Base-by-base conservation (phyloP, 176 grass and related monocot species). In the Triticum urartu region DNA sequence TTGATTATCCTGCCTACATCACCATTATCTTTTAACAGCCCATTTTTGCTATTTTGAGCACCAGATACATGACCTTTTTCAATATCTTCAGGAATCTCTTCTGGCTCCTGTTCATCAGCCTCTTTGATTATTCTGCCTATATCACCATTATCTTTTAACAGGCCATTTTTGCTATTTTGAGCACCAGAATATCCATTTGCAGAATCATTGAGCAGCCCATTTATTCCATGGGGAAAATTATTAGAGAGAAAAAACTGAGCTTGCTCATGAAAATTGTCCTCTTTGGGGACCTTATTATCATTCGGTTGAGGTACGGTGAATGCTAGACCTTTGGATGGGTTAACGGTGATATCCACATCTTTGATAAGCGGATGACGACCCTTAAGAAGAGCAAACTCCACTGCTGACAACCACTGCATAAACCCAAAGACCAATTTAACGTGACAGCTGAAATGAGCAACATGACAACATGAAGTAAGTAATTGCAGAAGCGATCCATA, bases 321-420 rank as follows among this genome's bases (percentile, higher is more conserved):
- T 88, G 93, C 62, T 83, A 94, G 64, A 69, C 84, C 81, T 94
- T 95, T 98, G 78, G 96, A 91, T 81, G 96, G 90, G 67, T 92
- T 95, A 76, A 98, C 89, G 39, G 93, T 84, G 36, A 95, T 87
- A 74, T 98, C 96, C 4, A 98, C 85, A 78, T 98, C 93, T 89
- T 95, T 90, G 76, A 95, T 87, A 90, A 98, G 91, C 42, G 96
- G 96, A 90, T 98, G 96, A 26, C 96, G 93, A 75, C 96, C 96
- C 88, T 98, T 98, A 52, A 95, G 81, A 91, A 98, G 86, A 66
- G 96, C 87, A 89, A 98, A 82, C 86, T 98, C 96, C 50, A 92
- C 96, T 77, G 91, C 93, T 82, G 93, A 95, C 33, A 98, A 45
- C 96, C 96, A 98, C 96, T 98, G 82, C 84, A 89, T 79, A 87